Conservation (phyloP, 345 rosid species). For the Gossypium raimondii region DNA sequence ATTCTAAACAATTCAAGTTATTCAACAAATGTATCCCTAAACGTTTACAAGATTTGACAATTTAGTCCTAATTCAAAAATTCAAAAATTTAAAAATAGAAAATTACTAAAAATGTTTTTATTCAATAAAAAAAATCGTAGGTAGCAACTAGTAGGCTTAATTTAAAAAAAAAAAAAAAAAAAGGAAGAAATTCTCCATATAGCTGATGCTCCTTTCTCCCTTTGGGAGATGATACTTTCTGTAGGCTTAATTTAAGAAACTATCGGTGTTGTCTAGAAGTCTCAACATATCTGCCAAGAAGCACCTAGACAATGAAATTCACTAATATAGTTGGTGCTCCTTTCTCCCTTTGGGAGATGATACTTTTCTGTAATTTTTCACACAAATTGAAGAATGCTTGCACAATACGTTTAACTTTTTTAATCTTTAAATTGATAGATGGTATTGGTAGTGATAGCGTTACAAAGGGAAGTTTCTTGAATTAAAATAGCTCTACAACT, state of each 20-base stretch:
- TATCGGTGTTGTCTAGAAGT: slow-evolving; percentile 16
- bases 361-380: not conserved
- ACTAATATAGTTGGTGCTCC: not conserved
- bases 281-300: slow-evolving; percentile 34
- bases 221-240: not conserved
- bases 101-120: too few relatives aligned
- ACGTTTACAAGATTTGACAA: too few relatives aligned
- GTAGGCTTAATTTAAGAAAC: not conserved
- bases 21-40: too few relatives aligned
- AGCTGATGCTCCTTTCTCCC: not conserved
- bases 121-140: too few relatives aligned
- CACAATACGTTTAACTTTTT: not conserved
- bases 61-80: too few relatives aligned
- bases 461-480: not conserved
- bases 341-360: not conserved
- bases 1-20: too few relatives aligned
- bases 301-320: not conserved
- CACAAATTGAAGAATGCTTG: not conserved
- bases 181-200: not conserved
- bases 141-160: too few relatives aligned
- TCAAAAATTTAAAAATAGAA: too few relatives aligned
- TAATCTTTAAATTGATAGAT: not conserved
- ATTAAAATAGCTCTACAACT: not conserved
- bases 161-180: too few relatives aligned
- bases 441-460: too few relatives aligned